These are phyloP conservation scores for Pestalotiopsis sp. DNA, from an alignment of 2,329 filamentous ascomycete genomes.

Conservation along the genomic window DNA sequence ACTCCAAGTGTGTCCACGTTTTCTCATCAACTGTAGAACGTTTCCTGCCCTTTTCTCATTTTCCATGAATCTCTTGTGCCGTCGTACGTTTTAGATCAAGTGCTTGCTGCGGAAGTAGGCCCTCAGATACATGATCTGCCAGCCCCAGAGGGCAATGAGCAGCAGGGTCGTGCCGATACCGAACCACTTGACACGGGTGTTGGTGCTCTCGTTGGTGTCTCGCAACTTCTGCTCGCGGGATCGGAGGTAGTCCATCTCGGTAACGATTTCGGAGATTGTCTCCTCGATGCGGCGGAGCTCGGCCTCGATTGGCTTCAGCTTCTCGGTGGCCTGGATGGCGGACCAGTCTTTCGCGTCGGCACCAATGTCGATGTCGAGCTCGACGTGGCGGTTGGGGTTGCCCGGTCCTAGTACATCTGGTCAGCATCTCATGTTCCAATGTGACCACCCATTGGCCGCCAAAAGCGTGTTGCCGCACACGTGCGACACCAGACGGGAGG, in stretches of 20 bases:
- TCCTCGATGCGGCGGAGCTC: slow-evolving; percentile 93
- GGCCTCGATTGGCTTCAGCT: slow-evolving; percentile 95
- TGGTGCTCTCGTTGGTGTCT: slow-evolving; percentile 99
- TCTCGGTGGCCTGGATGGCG: slow-evolving; percentile 93
- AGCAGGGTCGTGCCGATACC: slow-evolving; percentile 91
- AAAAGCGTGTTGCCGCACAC: neutral
- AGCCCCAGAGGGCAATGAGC: slow-evolving; percentile 84
- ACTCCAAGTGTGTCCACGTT: neutral
- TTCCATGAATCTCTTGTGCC: neutral
- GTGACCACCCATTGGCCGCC: neutral
- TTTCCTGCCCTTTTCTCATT: neutral
- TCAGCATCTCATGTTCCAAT: neutral
- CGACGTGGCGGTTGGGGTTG: slow-evolving; percentile 69
- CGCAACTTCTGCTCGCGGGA: slow-evolving; percentile 88
- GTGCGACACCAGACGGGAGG: neutral
- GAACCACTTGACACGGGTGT: slow-evolving; percentile 98
- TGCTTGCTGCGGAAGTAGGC: slow-evolving; percentile 83
- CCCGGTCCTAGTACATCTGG: slow-evolving; percentile 19
- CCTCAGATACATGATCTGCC: slow-evolving; percentile 97
- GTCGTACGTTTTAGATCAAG: slow-evolving; percentile 25
- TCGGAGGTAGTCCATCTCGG: slow-evolving; percentile 95
- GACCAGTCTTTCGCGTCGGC: slow-evolving; percentile 98
- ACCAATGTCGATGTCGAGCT: slow-evolving; percentile 94
- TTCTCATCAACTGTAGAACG: neutral
- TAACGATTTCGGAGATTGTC: slow-evolving; percentile 82